Conservation (phyloP, 2,329 filamentous ascomycete genomes). For the Penicillium aurantiogriseum region DNA sequence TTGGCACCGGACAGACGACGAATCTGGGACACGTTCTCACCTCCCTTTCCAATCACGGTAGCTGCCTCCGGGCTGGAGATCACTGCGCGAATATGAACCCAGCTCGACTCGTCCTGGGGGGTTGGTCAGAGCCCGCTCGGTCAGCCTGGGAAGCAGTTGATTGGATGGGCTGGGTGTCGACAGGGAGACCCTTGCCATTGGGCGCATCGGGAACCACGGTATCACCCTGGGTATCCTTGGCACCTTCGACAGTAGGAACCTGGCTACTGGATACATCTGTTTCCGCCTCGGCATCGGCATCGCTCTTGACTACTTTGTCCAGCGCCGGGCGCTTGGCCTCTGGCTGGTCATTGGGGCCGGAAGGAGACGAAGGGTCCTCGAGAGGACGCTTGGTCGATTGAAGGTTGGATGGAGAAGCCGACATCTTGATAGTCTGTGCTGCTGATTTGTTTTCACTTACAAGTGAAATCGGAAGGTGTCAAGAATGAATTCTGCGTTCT, state of each 20-base stretch:
- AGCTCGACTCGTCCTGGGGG: slow-evolving; percentile 85
- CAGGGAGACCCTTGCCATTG: slow-evolving; percentile 51
- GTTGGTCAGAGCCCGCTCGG: slow-evolving; percentile 43
- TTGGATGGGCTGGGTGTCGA: slow-evolving; percentile 59
- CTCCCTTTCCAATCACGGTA: slow-evolving; percentile 96
- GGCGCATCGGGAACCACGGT: slow-evolving; percentile 66
- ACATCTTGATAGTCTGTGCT: slow-evolving; percentile 59
- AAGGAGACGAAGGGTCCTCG: slow-evolving; percentile 94
- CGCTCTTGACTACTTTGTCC: slow-evolving; percentile 81
- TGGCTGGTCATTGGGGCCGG: slow-evolving; percentile 84
- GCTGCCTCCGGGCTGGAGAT: slow-evolving; percentile 97
- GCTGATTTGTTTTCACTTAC: slow-evolving; percentile 39
- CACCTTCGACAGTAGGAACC: slow-evolving; percentile 15
- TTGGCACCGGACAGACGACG: slow-evolving; percentile 92
- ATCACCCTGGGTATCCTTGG: slow-evolving; percentile 57
- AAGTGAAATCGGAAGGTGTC: slow-evolving; percentile 47
- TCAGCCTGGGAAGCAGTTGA: slow-evolving; percentile 57
- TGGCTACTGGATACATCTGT: slow-evolving; percentile 30
- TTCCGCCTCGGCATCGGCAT: slow-evolving; percentile 44
- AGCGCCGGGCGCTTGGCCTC: slow-evolving; percentile 96
- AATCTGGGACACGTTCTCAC: slow-evolving; percentile 97
- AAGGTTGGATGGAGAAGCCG: slow-evolving; percentile 58
- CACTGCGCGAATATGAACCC: slow-evolving; percentile 95
- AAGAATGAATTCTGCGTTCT: slow-evolving; percentile 50
- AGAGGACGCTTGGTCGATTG: slow-evolving; percentile 77